Evolutionary conservation across 805 yeast species (phyloP).

Genomic region (Starmerella potacharoeniae): DNA sequence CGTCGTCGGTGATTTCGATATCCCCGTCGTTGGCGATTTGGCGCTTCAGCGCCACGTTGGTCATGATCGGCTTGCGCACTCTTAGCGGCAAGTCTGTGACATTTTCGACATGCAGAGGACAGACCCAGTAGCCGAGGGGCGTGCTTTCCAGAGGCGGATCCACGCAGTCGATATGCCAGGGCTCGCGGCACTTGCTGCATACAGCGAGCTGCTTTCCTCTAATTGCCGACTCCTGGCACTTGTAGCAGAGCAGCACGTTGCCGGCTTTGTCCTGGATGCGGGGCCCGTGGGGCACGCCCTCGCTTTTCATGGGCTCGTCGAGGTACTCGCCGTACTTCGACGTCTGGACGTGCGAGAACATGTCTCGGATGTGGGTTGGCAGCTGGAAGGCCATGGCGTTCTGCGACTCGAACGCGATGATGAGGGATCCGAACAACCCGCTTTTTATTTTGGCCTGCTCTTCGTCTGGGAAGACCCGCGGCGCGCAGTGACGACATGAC

Average conservation of each 20-base stretch:
- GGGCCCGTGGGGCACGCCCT: slow-evolving; percentile 5
- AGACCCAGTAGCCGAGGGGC: slow-evolving; percentile 19
- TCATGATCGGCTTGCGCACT: slow-evolving; percentile 40
- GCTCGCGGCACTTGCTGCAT: slow-evolving; percentile 68
- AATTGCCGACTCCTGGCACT: slow-evolving; percentile 63
- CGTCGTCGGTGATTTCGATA: slow-evolving; percentile 40
- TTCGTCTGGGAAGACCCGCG: background rate
- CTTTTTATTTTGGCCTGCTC: slow-evolving; percentile 14
- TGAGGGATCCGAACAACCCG: slow-evolving; percentile 43
- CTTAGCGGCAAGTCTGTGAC: slow-evolving; percentile 22
- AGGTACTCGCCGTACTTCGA: slow-evolving; percentile 62
- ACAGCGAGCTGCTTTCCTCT: slow-evolving; percentile 70
- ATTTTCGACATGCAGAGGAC: slow-evolving; percentile 18
- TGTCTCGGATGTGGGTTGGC: slow-evolving; percentile 57
- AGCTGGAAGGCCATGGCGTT: slow-evolving; percentile 59
- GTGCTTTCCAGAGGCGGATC: slow-evolving; percentile 16
- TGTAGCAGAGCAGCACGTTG: slow-evolving; percentile 57
- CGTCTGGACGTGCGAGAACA: slow-evolving; percentile 59
- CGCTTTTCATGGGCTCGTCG: slow-evolving; percentile 33
- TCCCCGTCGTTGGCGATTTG: slow-evolving; percentile 47
- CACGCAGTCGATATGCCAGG: slow-evolving; percentile 21
- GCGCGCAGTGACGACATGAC: slow-evolving; percentile 69
- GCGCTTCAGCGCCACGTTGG: slow-evolving; percentile 45
- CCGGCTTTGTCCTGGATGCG: slow-evolving; percentile 56
- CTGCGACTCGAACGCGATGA: slow-evolving; percentile 45